Evolutionary conservation across 345 rosid species (phyloP), one percentile per base, ranked within the genome.

Genomic region (Carallia brachiata): DNA sequence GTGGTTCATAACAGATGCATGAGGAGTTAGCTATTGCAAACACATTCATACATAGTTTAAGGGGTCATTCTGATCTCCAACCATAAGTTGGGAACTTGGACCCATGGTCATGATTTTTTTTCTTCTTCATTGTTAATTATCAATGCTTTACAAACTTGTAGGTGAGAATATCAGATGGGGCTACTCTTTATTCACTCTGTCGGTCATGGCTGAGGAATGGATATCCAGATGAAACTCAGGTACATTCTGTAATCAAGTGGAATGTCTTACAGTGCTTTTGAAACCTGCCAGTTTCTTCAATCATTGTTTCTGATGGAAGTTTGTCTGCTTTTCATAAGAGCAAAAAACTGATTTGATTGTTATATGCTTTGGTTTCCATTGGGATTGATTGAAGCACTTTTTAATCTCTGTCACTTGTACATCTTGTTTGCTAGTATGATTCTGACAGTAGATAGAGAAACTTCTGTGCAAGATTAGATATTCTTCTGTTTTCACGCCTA

Each of bases 131-230:
- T 71, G 54, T 63, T 31, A 7, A 30, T 71, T 53, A 40, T 17
- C 1, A 0, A 27, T 58, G 39, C 39, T 50, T 63, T 68, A 36
- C 53, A 13, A 44, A 44, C 18, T 55, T 59, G 54, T 34, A 94
- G 97, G 93, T 90, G 73, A 82, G 83, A 75, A 79, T 89, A 73
- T 75, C 90, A 15, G 92, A 83, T 5, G 96, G 85, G 63, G 84
- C 88, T 79, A 86, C 99, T 75, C 86, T 95, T 64, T 95, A 90
- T 73, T 78, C 87, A 36, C 92, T 95, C 74, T 81, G 96, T 65
- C 94, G 98, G 13, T 92, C 98, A 63, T 95, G 99, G 99, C 75
- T 95, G 82, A 84, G 88, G 81, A 92, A 90, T 75, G 96, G 98
- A 59, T 77, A 68, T 70, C 83, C 81, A 9, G 90, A 88, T 66